Evolutionary conservation across 495 filamentous ascomycete genomes (phyloP).

Genomic region (Hyaloscypha hepaticicola): DNA sequence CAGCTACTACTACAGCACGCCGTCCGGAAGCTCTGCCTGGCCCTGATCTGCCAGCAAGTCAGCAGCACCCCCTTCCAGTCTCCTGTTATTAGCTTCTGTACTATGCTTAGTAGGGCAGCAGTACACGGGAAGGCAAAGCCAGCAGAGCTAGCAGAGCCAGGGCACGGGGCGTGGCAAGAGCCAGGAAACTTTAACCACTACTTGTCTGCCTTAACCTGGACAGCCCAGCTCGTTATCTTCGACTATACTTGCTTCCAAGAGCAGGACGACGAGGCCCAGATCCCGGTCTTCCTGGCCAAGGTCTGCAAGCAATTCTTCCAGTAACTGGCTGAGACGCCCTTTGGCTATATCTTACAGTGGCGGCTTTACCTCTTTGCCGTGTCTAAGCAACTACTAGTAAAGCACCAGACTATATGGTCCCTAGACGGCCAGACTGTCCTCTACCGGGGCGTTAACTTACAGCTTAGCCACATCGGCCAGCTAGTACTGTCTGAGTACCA

Average conservation of each 20-base stretch:
- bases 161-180: slow-evolving; percentile 15
- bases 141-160: slow-evolving; percentile 3
- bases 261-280: too few relatives aligned
- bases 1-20: slow-evolving; percentile 16
- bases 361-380: slow-evolving; percentile 16
- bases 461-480: slow-evolving; percentile 8
- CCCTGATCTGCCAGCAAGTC: slow-evolving; percentile 20
- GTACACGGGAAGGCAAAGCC: too few relatives aligned
- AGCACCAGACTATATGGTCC: slow-evolving; percentile 21
- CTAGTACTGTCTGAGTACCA: slow-evolving; percentile 16
- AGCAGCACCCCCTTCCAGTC: slow-evolving; percentile 16
- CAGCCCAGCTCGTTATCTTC: too few relatives aligned
- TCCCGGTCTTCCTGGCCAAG: too few relatives aligned
- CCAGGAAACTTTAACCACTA: slow-evolving; percentile 22
- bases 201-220: background rate
- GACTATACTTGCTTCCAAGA: too few relatives aligned
- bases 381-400: background rate
- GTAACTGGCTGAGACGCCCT: slow-evolving; percentile 22
- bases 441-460: slow-evolving; percentile 14
- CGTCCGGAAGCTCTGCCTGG: slow-evolving; percentile 17
- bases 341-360: slow-evolving; percentile 20
- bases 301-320: slow-evolving; percentile 23
- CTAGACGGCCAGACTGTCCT: slow-evolving; percentile 18
- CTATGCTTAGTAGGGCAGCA: slow-evolving; percentile 15
- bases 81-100: too few relatives aligned